These are phyloP conservation scores for Castanopsis chinensis DNA, from an alignment of 306 rosid species.

Conservation along the genomic window DNA sequence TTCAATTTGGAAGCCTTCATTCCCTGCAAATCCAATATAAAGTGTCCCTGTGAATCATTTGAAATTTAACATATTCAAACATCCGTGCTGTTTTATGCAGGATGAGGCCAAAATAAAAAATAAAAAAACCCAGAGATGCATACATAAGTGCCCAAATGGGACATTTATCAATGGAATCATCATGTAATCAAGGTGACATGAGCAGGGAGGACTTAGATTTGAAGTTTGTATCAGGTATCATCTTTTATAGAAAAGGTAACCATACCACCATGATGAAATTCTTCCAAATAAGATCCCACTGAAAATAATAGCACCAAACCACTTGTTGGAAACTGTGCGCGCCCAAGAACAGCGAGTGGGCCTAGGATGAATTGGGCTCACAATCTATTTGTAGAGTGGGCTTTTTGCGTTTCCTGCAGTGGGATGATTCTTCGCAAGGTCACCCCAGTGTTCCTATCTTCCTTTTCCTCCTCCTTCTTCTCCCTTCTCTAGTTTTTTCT, in stretches of 20 bases:
- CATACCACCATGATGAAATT: slow-evolving; percentile 44
- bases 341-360: too few species aligned
- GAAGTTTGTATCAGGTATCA: not conserved
- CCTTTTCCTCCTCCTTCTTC: too few species aligned
- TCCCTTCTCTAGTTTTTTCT: too few species aligned
- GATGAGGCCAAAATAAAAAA: not conserved
- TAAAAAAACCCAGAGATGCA: not conserved
- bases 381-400: too few species aligned
- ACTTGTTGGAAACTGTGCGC: slow-evolving; percentile 97
- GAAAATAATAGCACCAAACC: slow-evolving; percentile 91
- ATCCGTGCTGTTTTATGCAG: not conserved
- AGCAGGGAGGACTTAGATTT: not conserved
- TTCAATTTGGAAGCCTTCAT: not conserved
- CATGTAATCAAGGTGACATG: not conserved
- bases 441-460: too few species aligned
- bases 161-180: not conserved
- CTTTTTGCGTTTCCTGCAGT: too few species aligned
- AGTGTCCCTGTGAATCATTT: not conserved
- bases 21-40: not conserved
- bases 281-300: slow-evolving; percentile 74
- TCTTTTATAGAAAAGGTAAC: not conserved
- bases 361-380: too few species aligned
- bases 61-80: not conserved
- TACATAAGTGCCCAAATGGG: not conserved
- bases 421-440: too few species aligned